Base-by-base conservation (phyloP, 352 stramenopile genomes). In the Phytophthora europaea region DNA sequence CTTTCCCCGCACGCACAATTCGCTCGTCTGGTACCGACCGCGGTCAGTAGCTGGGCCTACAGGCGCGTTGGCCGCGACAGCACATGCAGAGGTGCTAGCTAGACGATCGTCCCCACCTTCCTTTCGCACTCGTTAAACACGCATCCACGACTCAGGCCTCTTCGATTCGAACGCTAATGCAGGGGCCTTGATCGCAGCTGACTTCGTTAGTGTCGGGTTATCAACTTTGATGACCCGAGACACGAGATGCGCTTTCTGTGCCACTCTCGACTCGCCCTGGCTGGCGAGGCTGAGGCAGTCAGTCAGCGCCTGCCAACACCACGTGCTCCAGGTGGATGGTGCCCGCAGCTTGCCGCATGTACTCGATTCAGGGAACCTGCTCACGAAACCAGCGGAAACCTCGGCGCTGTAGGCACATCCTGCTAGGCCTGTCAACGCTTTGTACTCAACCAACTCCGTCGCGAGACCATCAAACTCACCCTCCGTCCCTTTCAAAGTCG, bases 191-290 rank as follows among this genome's bases (percentile, higher is more conserved):
- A n/a, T 58, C 53, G 56, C 52, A n/a, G 18, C 18, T 28, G 20
- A 23, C 36, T n/a, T 52, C 43, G 36, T 56, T 52, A 23, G 53
- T 56, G 47, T 72, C 45, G 70, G 22, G 57, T 53, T 52, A 76
- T 65, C 65, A 64, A 64, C 65, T 43, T 47, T 63, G 71, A 74
- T 78, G 65, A 61, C 65, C 22, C 65, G 28, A 78, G 71, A 34
- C 18, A 23, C 20, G 28, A 8, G 18, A 53, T 62, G 26, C 40
- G 47, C 59, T 22, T 61, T 48, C 18, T 33, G 31, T 50, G 20
- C 31, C 26, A 50, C 43, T 40, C 43, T 51, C 16, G 38, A 58
- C 22, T 31, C 18, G 22, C 13, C 9, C 38, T 18, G 15, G 5
- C 56, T 47, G 26, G 16, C 40, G 36, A 45, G n/a, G 38, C 38